Conservation (phyloP, 768 basidiomycete species). For the Kwoniella europaea region DNA sequence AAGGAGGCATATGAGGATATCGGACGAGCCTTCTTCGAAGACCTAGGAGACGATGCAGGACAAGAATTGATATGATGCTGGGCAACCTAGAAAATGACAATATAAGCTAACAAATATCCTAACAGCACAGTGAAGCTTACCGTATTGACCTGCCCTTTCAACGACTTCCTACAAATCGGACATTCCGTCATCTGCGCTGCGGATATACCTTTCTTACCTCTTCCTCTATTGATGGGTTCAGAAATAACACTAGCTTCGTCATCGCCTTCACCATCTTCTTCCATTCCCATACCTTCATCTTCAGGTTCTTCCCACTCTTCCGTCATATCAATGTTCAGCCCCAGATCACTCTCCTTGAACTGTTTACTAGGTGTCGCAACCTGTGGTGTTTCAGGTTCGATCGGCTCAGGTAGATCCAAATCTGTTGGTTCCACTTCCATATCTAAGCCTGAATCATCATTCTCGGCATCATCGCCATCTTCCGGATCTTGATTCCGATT, state of each 20-base stretch:
- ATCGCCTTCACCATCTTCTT: constrained; percentile 52
- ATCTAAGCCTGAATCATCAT: constrained; percentile 36
- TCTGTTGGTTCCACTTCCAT: constrained; percentile 20
- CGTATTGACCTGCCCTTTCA: constrained; percentile 45
- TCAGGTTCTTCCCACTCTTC: constrained; percentile 72
- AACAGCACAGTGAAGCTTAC: constrained; percentile 40
- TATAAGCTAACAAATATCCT: not conserved
- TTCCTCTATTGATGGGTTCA: constrained; percentile 26
- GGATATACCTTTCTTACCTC: not conserved
- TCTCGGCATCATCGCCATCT: constrained; percentile 25
- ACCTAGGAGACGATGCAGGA: too few relatives aligned
- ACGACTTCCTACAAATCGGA: constrained; percentile 49
- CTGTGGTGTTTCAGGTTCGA: constrained; percentile 20
- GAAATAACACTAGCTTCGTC: constrained; percentile 37
- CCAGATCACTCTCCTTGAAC: constrained; percentile 17
- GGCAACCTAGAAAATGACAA: constrained; percentile 60
- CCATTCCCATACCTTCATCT: constrained; percentile 65
- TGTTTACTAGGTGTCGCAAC: not conserved
- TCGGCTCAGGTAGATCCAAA: constrained; percentile 11
- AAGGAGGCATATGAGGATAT: constrained; percentile 48
- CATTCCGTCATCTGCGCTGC: constrained; percentile 43
- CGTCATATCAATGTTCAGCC: constrained; percentile 54
- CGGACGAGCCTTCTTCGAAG: constrained; percentile 45
- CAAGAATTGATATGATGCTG: constrained; percentile 68
- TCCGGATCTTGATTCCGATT: constrained; percentile 24